phyloP scores from a whole-genome alignment of 768 basidiomycete genomes.

The Lentinula lateritia region DNA sequence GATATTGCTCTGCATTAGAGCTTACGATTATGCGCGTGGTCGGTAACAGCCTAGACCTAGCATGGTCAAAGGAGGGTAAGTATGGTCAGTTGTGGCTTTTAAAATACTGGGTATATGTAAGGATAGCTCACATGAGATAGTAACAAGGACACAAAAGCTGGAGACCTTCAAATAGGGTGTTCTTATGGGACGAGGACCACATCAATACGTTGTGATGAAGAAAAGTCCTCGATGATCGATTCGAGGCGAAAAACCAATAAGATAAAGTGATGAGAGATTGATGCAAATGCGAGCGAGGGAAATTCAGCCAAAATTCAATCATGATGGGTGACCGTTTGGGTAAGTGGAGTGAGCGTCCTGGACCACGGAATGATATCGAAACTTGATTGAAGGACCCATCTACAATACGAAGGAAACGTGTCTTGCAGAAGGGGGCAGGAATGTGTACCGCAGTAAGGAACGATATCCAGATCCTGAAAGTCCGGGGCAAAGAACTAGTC shows the following conservation, averaged over 20 bases:
- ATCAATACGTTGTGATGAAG: constrained; percentile 2
- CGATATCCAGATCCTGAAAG: background rate
- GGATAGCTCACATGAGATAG: constrained; percentile 1
- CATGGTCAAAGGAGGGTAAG: background rate
- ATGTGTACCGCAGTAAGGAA: constrained; percentile 1
- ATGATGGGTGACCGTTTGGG: background rate
- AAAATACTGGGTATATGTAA: too few species aligned
- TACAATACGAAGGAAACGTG: background rate
- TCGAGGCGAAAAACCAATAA: background rate
- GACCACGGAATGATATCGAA: background rate
- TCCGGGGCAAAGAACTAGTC: background rate
- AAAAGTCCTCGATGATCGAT: constrained; percentile 5
- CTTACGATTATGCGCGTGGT: constrained; percentile 41
- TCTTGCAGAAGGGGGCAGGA: background rate
- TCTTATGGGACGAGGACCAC: constrained; percentile 1
- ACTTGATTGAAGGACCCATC: constrained; percentile 1
- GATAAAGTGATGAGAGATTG: constrained; percentile 5
- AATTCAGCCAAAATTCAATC: background rate
- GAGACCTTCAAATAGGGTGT: background rate
- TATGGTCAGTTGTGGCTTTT: background rate
- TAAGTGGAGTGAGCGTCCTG: background rate
- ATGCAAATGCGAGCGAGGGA: background rate
- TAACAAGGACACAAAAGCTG: background rate
- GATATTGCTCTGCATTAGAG: constrained; percentile 45
- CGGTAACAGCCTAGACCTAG: constrained; percentile 8